Conservation (phyloP, 257 asterid genomes). For the Penstemon davidsonii region DNA sequence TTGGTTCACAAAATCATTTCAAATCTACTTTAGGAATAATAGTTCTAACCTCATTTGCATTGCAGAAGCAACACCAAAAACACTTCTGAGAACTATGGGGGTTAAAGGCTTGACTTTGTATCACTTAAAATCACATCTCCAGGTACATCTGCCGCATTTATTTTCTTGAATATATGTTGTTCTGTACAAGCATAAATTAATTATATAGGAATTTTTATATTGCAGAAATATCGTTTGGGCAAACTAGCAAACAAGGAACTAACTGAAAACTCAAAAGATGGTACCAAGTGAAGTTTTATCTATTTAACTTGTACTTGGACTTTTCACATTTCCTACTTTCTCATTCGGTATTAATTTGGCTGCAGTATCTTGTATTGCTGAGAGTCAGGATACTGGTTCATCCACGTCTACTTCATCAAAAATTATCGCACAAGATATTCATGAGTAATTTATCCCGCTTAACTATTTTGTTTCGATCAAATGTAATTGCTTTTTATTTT, state of each 20-base stretch:
- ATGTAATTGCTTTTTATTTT: neutral
- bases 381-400: slow-evolving; percentile 85
- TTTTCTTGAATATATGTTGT: neutral
- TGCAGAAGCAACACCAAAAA: slow-evolving; percentile 93
- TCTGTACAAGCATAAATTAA: slow-evolving; percentile 3
- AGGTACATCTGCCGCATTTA: slow-evolving; percentile 43
- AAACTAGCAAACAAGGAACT: slow-evolving; percentile 73
- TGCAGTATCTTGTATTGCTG: slow-evolving; percentile 74
- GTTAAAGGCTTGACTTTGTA: slow-evolving; percentile 92
- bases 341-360: slow-evolving; percentile 21
- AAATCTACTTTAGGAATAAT: neutral
- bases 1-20: neutral
- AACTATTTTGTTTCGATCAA: neutral
- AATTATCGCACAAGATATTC: slow-evolving; percentile 61
- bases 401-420: slow-evolving; percentile 71
- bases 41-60: slow-evolving; percentile 6
- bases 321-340: slow-evolving; percentile 1
- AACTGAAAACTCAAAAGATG: slow-evolving; percentile 82
- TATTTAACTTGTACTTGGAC: neutral
- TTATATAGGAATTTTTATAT: slow-evolving; percentile 6
- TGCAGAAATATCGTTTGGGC: slow-evolving; percentile 89
- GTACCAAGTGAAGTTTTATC: slow-evolving; percentile 33
- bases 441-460: slow-evolving; percentile 53
- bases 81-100: slow-evolving; percentile 88
- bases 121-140: slow-evolving; percentile 96